Evolutionary conservation across 2,329 filamentous ascomycete genomes (phyloP).

Genomic region (Exophiala xenobiotica): DNA sequence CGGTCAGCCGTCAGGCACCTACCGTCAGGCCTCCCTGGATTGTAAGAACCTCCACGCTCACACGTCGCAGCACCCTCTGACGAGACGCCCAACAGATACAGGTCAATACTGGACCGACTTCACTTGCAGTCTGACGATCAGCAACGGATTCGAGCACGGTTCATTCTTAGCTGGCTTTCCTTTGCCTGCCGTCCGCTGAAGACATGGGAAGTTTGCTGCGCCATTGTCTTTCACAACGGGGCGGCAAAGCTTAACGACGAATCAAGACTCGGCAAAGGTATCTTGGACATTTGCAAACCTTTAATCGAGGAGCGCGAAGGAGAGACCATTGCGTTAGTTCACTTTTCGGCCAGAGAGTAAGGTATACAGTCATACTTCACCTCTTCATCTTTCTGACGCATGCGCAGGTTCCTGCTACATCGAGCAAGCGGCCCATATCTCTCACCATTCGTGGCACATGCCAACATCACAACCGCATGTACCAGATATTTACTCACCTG

Average conservation of each 20-base stretch:
- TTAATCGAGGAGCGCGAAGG: constrained; percentile 28
- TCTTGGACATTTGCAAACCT: constrained; percentile 33
- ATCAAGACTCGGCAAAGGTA: constrained; percentile 17
- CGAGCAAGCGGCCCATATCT: constrained; percentile 2
- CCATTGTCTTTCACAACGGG: constrained; percentile 26
- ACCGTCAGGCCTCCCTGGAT: constrained; percentile 2
- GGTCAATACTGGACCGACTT: constrained; percentile 16
- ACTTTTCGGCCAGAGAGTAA: constrained; percentile 31
- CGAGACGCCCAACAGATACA: constrained; percentile 16
- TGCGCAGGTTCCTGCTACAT: background rate
- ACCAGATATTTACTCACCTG: constrained; percentile 8
- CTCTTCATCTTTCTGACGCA: background rate
- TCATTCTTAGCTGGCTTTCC: constrained; percentile 27
- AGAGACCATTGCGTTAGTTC: constrained; percentile 24
- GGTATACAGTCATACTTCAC: background rate
- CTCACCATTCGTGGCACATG: background rate
- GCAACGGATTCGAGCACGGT: background rate
- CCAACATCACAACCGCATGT: constrained; percentile 1
- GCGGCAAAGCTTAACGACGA: constrained; percentile 17
- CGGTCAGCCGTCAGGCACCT: constrained; percentile 15
- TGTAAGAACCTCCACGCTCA: background rate
- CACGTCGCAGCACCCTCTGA: background rate
- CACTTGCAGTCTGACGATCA: constrained; percentile 1
- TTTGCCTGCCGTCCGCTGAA: constrained; percentile 22
- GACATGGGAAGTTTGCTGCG: constrained; percentile 24